Conservation (phyloP, 352 stramenopile genomes). For the Phytophthora macrochlamydospora region DNA sequence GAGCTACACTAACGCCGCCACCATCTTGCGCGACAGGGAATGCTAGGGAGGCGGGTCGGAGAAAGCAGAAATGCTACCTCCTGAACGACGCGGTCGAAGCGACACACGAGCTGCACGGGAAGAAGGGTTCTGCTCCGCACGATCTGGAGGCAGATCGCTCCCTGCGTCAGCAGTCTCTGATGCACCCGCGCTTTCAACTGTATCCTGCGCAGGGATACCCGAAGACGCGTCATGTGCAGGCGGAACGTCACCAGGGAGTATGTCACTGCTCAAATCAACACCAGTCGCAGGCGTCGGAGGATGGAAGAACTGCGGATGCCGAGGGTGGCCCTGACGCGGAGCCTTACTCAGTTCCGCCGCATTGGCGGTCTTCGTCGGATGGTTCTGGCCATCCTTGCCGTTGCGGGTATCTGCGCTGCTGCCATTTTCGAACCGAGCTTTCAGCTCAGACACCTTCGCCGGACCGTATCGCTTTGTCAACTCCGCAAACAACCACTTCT, state of each 20-base stretch:
- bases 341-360: constrained; percentile 16
- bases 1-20: constrained; percentile 3
- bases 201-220: constrained; percentile 1
- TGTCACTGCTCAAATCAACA: constrained; percentile 11
- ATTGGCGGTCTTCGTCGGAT: constrained; percentile 8
- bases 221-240: not conserved
- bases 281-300: constrained; percentile 19
- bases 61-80: constrained; percentile 11
- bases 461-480: constrained; percentile 68
- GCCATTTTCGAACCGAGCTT: constrained; percentile 29
- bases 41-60: constrained; percentile 3
- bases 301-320: constrained; percentile 41
- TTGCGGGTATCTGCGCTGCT: constrained; percentile 3
- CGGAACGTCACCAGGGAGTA: not conserved
- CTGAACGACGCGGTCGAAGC: constrained; percentile 12
- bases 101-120: constrained; percentile 4
- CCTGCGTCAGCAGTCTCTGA: not conserved
- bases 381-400: constrained; percentile 1
- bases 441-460: constrained; percentile 47
- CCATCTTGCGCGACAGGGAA: constrained; percentile 7
- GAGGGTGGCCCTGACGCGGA: constrained; percentile 27
- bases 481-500: constrained; percentile 72
- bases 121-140: constrained; percentile 3
- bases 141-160: not conserved
- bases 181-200: not conserved